Conservation (phyloP, 2,329 filamentous ascomycete species). For the Fusarium mangiferae region DNA sequence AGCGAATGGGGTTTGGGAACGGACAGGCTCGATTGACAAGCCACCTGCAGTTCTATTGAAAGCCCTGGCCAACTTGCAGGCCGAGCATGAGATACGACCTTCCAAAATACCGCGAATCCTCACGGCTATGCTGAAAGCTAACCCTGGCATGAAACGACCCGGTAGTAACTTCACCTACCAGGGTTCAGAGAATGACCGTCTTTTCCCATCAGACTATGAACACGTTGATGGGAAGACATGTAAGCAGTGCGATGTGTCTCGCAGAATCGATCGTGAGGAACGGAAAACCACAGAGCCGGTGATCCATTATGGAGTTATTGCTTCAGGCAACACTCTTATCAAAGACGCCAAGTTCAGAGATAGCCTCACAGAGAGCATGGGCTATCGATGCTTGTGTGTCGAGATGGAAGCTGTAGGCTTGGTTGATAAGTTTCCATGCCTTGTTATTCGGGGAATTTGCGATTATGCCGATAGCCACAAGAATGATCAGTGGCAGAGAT, state of each 20-base stretch:
- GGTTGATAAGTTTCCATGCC: background rate
- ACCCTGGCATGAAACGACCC: constrained; percentile 1
- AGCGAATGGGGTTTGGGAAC: background rate
- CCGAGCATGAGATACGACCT: constrained; percentile 6
- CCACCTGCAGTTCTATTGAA: constrained; percentile 22
- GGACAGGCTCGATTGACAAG: constrained; percentile 6
- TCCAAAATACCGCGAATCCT: background rate
- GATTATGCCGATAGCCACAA: background rate
- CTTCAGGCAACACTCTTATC: constrained; percentile 33
- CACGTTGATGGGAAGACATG: constrained; percentile 19
- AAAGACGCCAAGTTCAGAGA: background rate
- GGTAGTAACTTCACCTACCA: background rate
- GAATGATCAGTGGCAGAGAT: background rate
- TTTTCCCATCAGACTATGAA: constrained; percentile 8
- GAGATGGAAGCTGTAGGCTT: constrained; percentile 1
- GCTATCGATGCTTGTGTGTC: background rate
- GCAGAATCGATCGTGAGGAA: background rate
- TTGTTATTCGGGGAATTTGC: background rate
- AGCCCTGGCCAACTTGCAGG: constrained; percentile 15
- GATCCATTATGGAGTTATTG: constrained; percentile 41
- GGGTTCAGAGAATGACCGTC: constrained; percentile 21
- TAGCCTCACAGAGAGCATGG: accelerated
- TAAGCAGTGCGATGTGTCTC: background rate
- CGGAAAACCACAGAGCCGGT: constrained; percentile 1
- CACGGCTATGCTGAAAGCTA: background rate